Conservation (phyloP, 2,329 filamentous ascomycete species). For the Neonectria neomacrospora region DNA sequence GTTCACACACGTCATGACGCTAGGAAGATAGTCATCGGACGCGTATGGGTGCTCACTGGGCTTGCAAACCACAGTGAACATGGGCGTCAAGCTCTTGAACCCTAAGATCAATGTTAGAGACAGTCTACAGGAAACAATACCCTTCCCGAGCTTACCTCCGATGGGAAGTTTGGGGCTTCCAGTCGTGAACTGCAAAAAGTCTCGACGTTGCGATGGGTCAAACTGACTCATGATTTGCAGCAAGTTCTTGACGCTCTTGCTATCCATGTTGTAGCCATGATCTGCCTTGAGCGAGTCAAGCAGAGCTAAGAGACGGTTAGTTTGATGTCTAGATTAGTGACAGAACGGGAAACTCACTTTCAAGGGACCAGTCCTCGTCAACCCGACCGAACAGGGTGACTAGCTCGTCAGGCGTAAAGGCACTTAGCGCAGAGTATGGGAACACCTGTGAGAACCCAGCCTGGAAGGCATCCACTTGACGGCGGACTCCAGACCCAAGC, state of each 20-base stretch:
- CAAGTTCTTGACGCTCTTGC: slow-evolving; percentile 91
- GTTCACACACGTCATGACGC: slow-evolving; percentile 99
- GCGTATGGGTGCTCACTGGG: slow-evolving; percentile 94
- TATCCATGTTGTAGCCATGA: slow-evolving; percentile 98
- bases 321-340: neutral
- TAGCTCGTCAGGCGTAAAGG: slow-evolving; percentile 94
- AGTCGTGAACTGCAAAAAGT: slow-evolving; percentile 97
- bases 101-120: slow-evolving; percentile 65
- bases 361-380: slow-evolving; percentile 96
- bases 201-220: slow-evolving; percentile 77
- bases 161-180: slow-evolving; percentile 98
- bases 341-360: slow-evolving; percentile 73
- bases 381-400: slow-evolving; percentile 93
- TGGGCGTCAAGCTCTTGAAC: slow-evolving; percentile 95
- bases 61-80: slow-evolving; percentile 99
- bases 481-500: slow-evolving; percentile 85
- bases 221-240: slow-evolving; percentile 95
- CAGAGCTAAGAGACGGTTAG: slow-evolving; percentile 68
- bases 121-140: neutral
- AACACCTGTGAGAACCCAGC: slow-evolving; percentile 95
- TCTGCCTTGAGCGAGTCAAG: slow-evolving; percentile 99
- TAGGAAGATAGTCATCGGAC: slow-evolving; percentile 97
- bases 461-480: slow-evolving; percentile 91
- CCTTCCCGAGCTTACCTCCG: slow-evolving; percentile 75
- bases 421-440: slow-evolving; percentile 89